phyloP scores from a whole-genome alignment of 208 protist species.

The Phytomonas serpens region DNA sequence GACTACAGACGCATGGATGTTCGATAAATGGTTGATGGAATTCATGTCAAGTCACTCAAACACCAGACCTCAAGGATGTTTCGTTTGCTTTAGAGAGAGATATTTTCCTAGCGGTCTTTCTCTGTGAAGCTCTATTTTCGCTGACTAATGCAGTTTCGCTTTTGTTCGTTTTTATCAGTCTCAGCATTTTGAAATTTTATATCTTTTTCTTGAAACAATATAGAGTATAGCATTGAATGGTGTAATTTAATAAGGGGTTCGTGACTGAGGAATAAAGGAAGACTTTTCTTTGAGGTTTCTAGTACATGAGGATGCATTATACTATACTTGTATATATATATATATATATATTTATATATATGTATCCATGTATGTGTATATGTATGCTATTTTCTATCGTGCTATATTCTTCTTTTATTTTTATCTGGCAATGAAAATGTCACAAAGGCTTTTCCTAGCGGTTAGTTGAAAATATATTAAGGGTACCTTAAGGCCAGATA shows the following conservation, averaged over 20 bases:
- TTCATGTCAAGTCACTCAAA: neutral
- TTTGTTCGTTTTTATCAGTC: conserved; percentile 2
- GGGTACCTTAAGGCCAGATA: neutral
- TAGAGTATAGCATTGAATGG: conserved; percentile 6
- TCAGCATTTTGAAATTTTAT: neutral
- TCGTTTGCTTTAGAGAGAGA: neutral
- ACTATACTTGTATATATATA: conserved; percentile 8
- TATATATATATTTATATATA: conserved; percentile 4
- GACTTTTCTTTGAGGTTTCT: neutral
- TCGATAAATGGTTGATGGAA: neutral
- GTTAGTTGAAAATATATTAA: neutral
- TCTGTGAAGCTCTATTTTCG: neutral
- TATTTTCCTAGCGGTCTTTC: neutral
- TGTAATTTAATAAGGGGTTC: neutral
- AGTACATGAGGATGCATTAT: neutral
- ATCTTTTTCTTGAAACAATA: conserved; percentile 5
- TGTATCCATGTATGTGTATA: conserved; percentile 13
- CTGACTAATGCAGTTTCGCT: neutral
- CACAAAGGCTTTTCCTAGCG: neutral
- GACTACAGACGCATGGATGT: neutral
- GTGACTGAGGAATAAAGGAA: conserved; percentile 1
- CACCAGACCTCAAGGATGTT: neutral
- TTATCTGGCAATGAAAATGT: conserved; percentile 9
- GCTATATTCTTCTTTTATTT: conserved; percentile 15
- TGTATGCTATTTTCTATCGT: conserved; percentile 3